These are phyloP conservation scores for Leptographium lundbergii DNA, from an alignment of 2,329 filamentous ascomycete genomes.

Conservation along the genomic window DNA sequence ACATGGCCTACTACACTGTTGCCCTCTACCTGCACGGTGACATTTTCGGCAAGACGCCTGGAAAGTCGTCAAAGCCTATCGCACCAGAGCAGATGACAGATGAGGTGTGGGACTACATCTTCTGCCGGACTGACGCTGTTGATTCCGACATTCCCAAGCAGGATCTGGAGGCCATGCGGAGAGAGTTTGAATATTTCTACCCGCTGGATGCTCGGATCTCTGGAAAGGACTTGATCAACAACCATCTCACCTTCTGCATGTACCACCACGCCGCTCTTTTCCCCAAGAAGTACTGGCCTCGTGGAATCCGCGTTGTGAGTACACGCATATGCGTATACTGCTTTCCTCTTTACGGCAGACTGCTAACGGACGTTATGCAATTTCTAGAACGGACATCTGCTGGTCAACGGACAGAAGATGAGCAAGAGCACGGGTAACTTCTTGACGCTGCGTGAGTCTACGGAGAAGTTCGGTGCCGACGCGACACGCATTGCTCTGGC, in stretches of 20 bases:
- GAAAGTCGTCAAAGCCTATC: slow-evolving; percentile 53
- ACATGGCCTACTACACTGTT: slow-evolving; percentile 71
- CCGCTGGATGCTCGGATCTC: slow-evolving; percentile 79
- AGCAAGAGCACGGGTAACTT: slow-evolving; percentile 96
- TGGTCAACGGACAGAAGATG: slow-evolving; percentile 98
- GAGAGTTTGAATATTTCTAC: slow-evolving; percentile 96
- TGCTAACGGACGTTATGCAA: background rate
- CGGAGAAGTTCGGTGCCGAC: slow-evolving; percentile 89
- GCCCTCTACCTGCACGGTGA: slow-evolving; percentile 63
- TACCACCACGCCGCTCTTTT: slow-evolving; percentile 91
- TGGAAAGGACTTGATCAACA: slow-evolving; percentile 86
- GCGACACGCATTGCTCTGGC: slow-evolving; percentile 80
- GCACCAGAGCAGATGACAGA: slow-evolving; percentile 80
- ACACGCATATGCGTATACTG: background rate
- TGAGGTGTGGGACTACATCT: slow-evolving; percentile 93
- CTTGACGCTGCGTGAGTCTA: slow-evolving; percentile 74
- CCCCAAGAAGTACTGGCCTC: slow-evolving; percentile 77
- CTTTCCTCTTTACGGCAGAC: background rate
- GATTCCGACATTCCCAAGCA: slow-evolving; percentile 58
- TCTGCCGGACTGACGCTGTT: slow-evolving; percentile 59
- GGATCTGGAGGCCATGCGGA: slow-evolving; percentile 61
- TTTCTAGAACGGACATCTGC: slow-evolving; percentile 65
- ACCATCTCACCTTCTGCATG: slow-evolving; percentile 91
- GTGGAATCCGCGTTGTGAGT: slow-evolving; percentile 52
- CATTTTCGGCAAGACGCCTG: slow-evolving; percentile 58